A percentile compares a stretch with the other conserved stretches of the same genome.
phyloP scores from a whole-genome alignment of 1,284 basidiomycete genomes.

The Naganishia albida region DNA sequence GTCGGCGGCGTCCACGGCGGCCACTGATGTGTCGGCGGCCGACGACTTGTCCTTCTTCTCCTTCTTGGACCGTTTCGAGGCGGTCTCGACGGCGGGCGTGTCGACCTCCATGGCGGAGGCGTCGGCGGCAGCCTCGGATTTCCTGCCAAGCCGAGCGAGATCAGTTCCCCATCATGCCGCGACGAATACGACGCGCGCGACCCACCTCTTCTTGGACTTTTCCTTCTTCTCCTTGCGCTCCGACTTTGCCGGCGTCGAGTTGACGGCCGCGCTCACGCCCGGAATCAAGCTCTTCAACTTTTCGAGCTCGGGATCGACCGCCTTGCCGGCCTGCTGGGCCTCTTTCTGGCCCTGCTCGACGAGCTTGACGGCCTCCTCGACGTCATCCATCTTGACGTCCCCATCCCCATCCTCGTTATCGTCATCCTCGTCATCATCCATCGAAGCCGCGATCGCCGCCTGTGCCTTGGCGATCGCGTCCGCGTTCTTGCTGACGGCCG shows the following conservation, averaged over 20 bases:
- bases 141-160: slow-evolving; percentile 4
- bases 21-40: slow-evolving; percentile 62
- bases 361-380: slow-evolving; percentile 49
- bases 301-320: slow-evolving; percentile 50
- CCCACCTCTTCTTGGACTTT: slow-evolving; percentile 59
- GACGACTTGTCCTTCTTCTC: slow-evolving; percentile 79
- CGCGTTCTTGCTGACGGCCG: slow-evolving; percentile 78
- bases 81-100: slow-evolving; percentile 47
- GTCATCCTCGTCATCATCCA: slow-evolving; percentile 70
- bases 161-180: not conserved
- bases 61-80: slow-evolving; percentile 64
- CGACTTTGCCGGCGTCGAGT: slow-evolving; percentile 58
- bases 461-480: slow-evolving; percentile 88
- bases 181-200: no score
- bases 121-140: slow-evolving; percentile 29
- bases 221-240: slow-evolving; percentile 59
- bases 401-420: slow-evolving; percentile 64
- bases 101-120: slow-evolving; percentile 36
- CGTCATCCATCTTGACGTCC: slow-evolving; percentile 57
- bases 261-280: slow-evolving; percentile 60
- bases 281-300: slow-evolving; percentile 47
- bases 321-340: slow-evolving; percentile 37
- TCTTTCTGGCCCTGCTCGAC: slow-evolving; percentile 60
- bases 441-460: slow-evolving; percentile 66
- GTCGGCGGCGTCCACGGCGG: slow-evolving; percentile 24